These are phyloP conservation scores for Tirmania nivea DNA, from an alignment of 495 filamentous ascomycete species.

Conservation along the genomic window DNA sequence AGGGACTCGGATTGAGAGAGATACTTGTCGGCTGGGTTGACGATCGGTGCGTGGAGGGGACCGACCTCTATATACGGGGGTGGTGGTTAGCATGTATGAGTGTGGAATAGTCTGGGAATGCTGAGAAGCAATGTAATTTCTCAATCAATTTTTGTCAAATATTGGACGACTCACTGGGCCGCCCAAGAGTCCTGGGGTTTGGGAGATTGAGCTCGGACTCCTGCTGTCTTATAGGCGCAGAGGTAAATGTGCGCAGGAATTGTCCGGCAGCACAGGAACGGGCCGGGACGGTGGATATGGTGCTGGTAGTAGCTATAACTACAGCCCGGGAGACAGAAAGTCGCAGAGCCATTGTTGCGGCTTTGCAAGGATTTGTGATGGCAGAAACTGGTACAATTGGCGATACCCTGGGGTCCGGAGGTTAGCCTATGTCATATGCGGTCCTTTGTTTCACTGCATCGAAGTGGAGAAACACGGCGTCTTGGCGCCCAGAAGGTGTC, in stretches of 20 bases:
- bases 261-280: background rate
- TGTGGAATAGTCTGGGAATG: background rate
- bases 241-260: background rate
- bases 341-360: background rate
- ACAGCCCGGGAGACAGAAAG: background rate
- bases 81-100: background rate
- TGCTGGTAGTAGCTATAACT: background rate
- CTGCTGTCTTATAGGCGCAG: background rate
- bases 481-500: no score
- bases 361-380: background rate
- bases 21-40: constrained; percentile 84
- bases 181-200: background rate
- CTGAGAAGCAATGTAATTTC: no score
- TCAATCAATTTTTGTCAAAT: no score
- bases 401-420: no score
- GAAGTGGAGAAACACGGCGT: no score
- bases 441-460: no score
- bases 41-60: constrained; percentile 50
- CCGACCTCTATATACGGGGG: constrained; percentile 27
- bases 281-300: background rate
- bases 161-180: background rate
- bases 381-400: background rate
- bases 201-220: background rate
- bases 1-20: constrained; percentile 58
- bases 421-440: no score